Evolutionary conservation across 2,329 filamentous ascomycete genomes (phyloP).

Genomic region (Pseudonectria foliicola): DNA sequence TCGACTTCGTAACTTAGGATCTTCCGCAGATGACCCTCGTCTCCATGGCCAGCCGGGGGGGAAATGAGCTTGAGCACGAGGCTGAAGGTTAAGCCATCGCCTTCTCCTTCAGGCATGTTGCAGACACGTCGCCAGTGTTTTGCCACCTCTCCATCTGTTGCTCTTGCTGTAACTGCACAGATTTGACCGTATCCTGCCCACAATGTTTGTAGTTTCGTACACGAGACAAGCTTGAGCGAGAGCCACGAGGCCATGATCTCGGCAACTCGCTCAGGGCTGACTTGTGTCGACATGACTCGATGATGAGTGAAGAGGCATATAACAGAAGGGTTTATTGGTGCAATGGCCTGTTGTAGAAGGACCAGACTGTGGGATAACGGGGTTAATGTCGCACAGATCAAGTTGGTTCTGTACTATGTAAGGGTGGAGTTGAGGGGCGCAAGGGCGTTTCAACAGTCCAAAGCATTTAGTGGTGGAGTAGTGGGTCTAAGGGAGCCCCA

Average conservation of each 20-base stretch:
- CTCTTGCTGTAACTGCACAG: constrained; percentile 43
- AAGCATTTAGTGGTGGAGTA: too few relatives aligned
- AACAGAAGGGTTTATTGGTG: too few relatives aligned
- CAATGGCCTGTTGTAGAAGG: too few relatives aligned
- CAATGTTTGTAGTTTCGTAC: constrained; percentile 33
- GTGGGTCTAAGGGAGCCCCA: too few relatives aligned
- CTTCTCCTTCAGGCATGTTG: constrained; percentile 5
- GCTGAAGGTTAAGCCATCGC: constrained; percentile 20
- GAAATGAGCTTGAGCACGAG: constrained; percentile 55
- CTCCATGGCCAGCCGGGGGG: constrained; percentile 29
- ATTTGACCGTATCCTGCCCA: constrained; percentile 51
- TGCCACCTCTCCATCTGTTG: constrained; percentile 15
- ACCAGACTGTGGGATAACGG: too few relatives aligned
- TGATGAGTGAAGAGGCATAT: too few relatives aligned
- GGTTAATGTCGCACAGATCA: too few relatives aligned
- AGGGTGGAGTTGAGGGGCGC: too few relatives aligned
- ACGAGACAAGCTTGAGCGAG: constrained; percentile 33
- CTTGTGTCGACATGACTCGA: not conserved
- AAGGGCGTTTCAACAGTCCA: too few relatives aligned
- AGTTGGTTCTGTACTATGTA: too few relatives aligned
- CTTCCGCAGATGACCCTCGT: constrained; percentile 59
- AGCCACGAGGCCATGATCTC: constrained; percentile 32
- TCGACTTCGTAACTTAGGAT: constrained; percentile 62
- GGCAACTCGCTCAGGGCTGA: constrained; percentile 28
- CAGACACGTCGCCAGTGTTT: constrained; percentile 5